These are phyloP conservation scores for Fusarium vanettenii DNA, from an alignment of 2,329 filamentous ascomycete genomes.

Conservation along the genomic window DNA sequence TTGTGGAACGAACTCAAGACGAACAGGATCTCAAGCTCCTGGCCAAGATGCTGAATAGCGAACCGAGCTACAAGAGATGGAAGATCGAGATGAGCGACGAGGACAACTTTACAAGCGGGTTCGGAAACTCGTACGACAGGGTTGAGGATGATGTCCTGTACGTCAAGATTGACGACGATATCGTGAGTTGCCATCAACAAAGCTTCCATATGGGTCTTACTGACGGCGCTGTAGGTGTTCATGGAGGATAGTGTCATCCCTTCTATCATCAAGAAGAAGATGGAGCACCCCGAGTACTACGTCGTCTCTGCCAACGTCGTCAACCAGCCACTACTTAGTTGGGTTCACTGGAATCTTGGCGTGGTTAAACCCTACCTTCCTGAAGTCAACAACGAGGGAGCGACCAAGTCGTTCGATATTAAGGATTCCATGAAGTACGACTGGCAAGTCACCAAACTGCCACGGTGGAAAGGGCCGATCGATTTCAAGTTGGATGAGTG, in stretches of 20 bases:
- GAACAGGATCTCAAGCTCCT: conserved; percentile 54
- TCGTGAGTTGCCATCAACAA: conserved; percentile 45
- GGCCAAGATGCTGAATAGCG: conserved; percentile 51
- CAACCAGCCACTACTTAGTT: conserved; percentile 65
- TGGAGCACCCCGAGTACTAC: conserved; percentile 61
- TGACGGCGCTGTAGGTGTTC: conserved; percentile 44
- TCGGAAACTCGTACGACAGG: conserved; percentile 54
- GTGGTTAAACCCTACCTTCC: conserved; percentile 65
- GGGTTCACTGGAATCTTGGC: conserved; percentile 65
- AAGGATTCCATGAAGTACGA: conserved; percentile 29
- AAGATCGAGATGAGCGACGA: conserved; percentile 48
- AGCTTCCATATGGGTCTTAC: not conserved
- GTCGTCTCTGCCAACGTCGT: conserved; percentile 67
- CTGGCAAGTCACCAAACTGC: conserved; percentile 56
- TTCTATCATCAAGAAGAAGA: conserved; percentile 63
- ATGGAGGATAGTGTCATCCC: conserved; percentile 58
- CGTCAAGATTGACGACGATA: conserved; percentile 52
- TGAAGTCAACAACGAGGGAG: conserved; percentile 48
- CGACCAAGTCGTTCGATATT: conserved; percentile 39
- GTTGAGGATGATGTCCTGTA: conserved; percentile 60
- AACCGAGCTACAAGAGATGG: conserved; percentile 52
- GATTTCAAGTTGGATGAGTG: conserved; percentile 47
- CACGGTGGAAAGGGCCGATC: conserved; percentile 46
- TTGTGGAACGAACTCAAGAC: conserved; percentile 56
- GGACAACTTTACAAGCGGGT: conserved; percentile 46